Evolutionary conservation across 2,329 filamentous ascomycete species (phyloP).

Genomic region (Sclerotinia borealis): DNA sequence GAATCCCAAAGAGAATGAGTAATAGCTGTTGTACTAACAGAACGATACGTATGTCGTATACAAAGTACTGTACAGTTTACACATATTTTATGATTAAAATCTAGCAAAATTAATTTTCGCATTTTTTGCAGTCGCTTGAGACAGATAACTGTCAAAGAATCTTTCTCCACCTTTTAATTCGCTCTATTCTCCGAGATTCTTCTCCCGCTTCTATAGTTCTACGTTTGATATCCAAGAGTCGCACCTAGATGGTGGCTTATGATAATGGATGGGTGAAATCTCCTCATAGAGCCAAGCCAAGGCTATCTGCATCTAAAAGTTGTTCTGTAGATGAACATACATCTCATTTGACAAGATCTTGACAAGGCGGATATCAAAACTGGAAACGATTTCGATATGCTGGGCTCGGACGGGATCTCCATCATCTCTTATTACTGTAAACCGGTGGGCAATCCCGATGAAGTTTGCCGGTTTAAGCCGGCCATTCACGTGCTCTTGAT

Average conservation of each 20-base stretch:
- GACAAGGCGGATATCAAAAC: not conserved
- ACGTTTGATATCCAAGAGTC: not conserved
- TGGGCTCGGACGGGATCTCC: conserved; percentile 9
- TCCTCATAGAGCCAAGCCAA: not conserved
- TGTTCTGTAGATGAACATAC: not conserved
- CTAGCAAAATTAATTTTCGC: not conserved
- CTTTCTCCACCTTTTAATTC: not conserved
- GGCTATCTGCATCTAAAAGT: not conserved
- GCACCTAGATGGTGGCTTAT: not conserved
- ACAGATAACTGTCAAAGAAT: not conserved
- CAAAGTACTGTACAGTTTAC: not conserved
- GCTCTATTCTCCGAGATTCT: not conserved
- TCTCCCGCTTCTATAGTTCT: not conserved
- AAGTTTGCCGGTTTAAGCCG: not conserved
- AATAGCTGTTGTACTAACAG: not conserved
- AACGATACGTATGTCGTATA: not conserved
- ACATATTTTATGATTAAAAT: not conserved
- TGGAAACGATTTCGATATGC: not conserved
- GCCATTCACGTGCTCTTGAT: not conserved
- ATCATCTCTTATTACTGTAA: not conserved
- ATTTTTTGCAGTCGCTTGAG: not conserved
- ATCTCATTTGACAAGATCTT: not conserved
- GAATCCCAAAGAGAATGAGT: not conserved
- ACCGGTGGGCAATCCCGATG: not conserved
- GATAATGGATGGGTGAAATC: not conserved